phyloP scores from a whole-genome alignment of 495 filamentous ascomycete genomes.

The Aspergillus cristatus region DNA sequence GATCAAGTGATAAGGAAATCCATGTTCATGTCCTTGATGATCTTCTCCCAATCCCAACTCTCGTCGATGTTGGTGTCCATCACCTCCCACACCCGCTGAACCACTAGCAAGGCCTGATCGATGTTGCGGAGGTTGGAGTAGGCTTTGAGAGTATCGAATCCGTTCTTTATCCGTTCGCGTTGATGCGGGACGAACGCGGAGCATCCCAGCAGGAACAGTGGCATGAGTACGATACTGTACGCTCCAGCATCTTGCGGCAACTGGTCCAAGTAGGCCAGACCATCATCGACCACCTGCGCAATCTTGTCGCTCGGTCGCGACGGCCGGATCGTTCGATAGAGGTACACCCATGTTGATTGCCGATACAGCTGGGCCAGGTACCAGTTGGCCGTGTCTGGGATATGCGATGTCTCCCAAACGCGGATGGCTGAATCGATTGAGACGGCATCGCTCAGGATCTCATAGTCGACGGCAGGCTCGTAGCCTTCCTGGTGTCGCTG shows the following conservation, averaged over 20 bases:
- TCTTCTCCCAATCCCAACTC: conserved; percentile 86
- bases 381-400: conserved; percentile 60
- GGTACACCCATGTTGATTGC: conserved; percentile 85
- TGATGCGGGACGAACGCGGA: conserved; percentile 65
- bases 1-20: conserved; percentile 70
- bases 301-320: conserved; percentile 61
- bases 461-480: conserved; percentile 67
- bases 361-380: conserved; percentile 75
- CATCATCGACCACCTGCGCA: conserved; percentile 67
- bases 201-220: conserved; percentile 80
- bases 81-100: conserved; percentile 72
- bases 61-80: conserved; percentile 70
- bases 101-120: conserved; percentile 61
- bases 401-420: conserved; percentile 64
- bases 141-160: conserved; percentile 59
- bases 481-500: conserved; percentile 50
- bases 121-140: conserved; percentile 80
- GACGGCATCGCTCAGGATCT: conserved; percentile 62
- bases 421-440: conserved; percentile 70
- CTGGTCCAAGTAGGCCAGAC: conserved; percentile 52
- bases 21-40: conserved; percentile 65
- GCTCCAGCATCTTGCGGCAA: conserved; percentile 53
- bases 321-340: conserved; percentile 75
- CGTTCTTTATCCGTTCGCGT: conserved; percentile 57
- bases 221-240: conserved; percentile 79